These are phyloP conservation scores for Barnettozyma wickerhamii DNA, from an alignment of 805 yeast genomes.

Conservation along the genomic window DNA sequence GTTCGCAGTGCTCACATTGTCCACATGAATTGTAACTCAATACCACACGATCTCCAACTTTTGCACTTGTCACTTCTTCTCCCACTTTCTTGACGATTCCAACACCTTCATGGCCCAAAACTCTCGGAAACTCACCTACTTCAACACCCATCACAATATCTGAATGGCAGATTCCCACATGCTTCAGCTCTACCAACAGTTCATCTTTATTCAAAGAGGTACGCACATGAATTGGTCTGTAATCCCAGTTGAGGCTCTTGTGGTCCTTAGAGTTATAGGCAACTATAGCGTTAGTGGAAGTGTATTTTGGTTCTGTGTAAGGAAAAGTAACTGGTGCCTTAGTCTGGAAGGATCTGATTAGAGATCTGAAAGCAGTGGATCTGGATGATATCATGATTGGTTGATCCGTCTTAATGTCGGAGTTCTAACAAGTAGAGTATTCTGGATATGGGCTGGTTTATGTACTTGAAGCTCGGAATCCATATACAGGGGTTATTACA, in stretches of 20 bases:
- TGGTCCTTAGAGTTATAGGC: not conserved
- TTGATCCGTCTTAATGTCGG: no score
- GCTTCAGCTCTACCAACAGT: slow-evolving; percentile 5
- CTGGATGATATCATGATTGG: no score
- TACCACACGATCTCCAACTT: slow-evolving; percentile 8
- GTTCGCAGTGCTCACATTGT: not conserved
- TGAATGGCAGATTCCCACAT: slow-evolving; percentile 11
- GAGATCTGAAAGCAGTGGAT: no score
- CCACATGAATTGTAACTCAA: slow-evolving; percentile 8
- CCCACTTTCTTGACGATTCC: no score
- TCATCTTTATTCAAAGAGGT: slow-evolving; percentile 4
- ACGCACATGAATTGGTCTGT: slow-evolving; percentile 2
- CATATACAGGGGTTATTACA: no score
- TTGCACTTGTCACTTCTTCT: not conserved
- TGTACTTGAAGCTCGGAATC: no score
- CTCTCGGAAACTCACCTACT: slow-evolving; percentile 1
- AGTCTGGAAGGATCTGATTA: not conserved
- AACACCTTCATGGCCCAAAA: slow-evolving; percentile 12
- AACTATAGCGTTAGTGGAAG: slow-evolving; percentile 10
- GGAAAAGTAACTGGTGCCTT: no score
- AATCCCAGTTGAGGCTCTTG: slow-evolving; percentile 5
- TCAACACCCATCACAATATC: slow-evolving; percentile 4
- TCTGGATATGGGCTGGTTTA: no score
- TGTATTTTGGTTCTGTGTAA: no score
- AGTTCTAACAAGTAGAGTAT: no score